Conservation (phyloP, 2,329 filamentous ascomycete species). For the Hypocrella siamensis region DNA sequence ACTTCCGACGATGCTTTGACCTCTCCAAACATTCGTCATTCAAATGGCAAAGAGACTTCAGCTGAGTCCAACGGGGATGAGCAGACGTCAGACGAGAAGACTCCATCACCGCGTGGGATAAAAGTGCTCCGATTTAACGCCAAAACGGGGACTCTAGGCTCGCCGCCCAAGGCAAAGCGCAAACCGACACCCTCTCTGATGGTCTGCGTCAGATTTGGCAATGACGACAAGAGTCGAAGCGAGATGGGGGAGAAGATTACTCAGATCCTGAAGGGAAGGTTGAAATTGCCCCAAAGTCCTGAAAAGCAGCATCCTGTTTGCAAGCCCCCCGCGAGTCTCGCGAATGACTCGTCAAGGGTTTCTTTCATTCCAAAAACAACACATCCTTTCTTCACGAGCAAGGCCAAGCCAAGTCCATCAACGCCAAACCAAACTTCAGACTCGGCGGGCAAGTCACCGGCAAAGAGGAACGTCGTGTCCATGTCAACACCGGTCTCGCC, state of each 20-base stretch:
- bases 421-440: constrained; percentile 8
- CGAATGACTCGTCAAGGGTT: constrained; percentile 6
- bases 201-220: constrained; percentile 44
- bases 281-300: constrained; percentile 10
- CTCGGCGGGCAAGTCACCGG: constrained; percentile 9
- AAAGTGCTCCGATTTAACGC: constrained; percentile 42
- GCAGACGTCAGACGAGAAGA: not conserved
- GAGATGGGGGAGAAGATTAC: constrained; percentile 45
- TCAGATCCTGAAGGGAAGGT: constrained; percentile 34
- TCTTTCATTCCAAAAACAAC: constrained; percentile 13
- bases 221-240: constrained; percentile 24
- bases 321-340: not conserved
- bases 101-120: constrained; percentile 10
- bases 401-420: constrained; percentile 13
- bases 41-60: not conserved
- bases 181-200: constrained; percentile 21
- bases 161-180: constrained; percentile 39
- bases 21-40: too few relatives aligned
- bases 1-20: not conserved
- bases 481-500: constrained; percentile 39
- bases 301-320: constrained; percentile 3
- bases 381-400: constrained; percentile 27
- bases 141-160: constrained; percentile 46
- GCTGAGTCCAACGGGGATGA: not conserved
- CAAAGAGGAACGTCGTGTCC: constrained; percentile 25